Evolutionary conservation across 768 basidiomycete species (phyloP), one percentile per base, ranked within the genome.

Genomic region (Suillus variegatus): DNA sequence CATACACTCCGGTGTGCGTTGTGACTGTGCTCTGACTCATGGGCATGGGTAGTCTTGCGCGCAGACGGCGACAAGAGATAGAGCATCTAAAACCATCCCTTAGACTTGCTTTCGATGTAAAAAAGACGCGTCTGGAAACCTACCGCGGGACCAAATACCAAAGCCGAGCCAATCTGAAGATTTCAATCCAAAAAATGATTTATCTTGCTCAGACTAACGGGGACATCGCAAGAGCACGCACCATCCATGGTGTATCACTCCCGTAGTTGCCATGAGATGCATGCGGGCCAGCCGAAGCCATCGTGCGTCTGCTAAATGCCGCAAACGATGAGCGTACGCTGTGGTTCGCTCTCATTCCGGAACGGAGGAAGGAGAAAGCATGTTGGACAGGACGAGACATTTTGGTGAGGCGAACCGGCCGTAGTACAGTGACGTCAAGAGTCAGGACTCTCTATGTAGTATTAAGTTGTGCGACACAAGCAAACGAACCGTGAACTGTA

Each of bases 131-230:
- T 32, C 10, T 28, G 61, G 58, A 55, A 22, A 66, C 75, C 54
- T 49, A 78, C 77, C 62, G 68, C 63, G 61, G 76, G 73, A 63
- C 77, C 77, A 51, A 77, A 77, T 58, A 76, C 64, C 44, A 77
- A 57, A 20, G 73, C 74, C 16, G 76, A 77, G 51, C 77, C 77
- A 51, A 77, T 66, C 77, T 77, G 35, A 4, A 38, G 3, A 16
- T n/a, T 10, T 6, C 25, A 57, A 38, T 25, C 12, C 25, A 46
- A 66, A 36, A 62, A 62, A 6, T 62, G 22, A 10, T 28, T 63
- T 16, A n/a, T 64, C 32, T 10, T 32, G 22, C 41, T 64, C 61
- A 22, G 32, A 28, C 13, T 25, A 36, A 22, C 1, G 8, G 41
- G 36, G 10, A 47, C 55, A n/a, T 25, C 8, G 6, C 7, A 63